These are phyloP conservation scores for Fusarium chlamydosporum DNA, from an alignment of 2,329 filamentous ascomycete genomes.

Conservation along the genomic window DNA sequence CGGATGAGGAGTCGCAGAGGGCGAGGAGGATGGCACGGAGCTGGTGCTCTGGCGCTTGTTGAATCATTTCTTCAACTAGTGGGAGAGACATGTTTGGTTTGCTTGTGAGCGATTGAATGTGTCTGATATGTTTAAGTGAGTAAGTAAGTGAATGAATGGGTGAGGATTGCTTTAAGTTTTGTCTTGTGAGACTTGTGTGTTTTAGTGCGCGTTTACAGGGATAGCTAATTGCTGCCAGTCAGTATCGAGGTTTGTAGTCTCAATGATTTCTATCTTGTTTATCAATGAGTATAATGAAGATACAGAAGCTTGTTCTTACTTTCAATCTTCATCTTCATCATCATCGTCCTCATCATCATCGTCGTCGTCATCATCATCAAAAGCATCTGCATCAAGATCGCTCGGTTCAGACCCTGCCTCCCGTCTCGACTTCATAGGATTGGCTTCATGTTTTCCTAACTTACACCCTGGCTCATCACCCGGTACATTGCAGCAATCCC, in stretches of 20 bases:
- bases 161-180: background rate
- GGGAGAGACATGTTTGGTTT: conserved; percentile 14
- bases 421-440: conserved; percentile 28
- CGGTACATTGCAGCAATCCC: conserved; percentile 39
- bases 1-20: conserved; percentile 27
- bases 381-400: background rate
- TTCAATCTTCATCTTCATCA: background rate
- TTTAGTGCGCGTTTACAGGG: background rate
- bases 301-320: background rate
- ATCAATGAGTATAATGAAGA: too few species aligned
- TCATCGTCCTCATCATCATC: background rate
- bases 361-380: background rate
- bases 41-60: conserved; percentile 30
- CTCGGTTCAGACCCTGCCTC: background rate
- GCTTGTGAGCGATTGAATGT: background rate
- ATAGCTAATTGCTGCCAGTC: background rate
- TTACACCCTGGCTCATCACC: conserved; percentile 31
- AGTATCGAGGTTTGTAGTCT: too few species aligned
- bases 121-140: background rate
- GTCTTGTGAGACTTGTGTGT: background rate
- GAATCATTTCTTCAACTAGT: conserved; percentile 14
- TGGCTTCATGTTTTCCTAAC: conserved; percentile 29
- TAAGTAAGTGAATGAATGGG: background rate
- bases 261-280: too few species aligned
- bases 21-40: conserved; percentile 41